Evolutionary conservation across 2,329 filamentous ascomycete genomes (phyloP), one percentile per base, ranked within the genome.

Genomic region (Cercospora zeae-maydis): DNA sequence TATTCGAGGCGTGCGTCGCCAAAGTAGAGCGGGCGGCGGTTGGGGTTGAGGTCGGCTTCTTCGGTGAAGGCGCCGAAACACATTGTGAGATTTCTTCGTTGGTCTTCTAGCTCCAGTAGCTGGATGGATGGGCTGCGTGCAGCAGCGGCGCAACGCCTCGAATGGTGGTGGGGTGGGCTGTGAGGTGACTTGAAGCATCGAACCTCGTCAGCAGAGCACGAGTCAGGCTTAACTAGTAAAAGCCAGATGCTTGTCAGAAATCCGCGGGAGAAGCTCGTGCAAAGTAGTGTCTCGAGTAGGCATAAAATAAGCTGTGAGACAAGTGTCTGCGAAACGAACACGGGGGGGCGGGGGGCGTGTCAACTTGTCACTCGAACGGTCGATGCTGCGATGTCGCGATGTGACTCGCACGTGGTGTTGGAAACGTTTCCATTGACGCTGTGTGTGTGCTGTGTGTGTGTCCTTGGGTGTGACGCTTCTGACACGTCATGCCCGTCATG

Each of bases 41-140:
- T 59, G 57, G 57, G 57, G 16, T 59, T 59, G 31, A 36, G 19
- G 21, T 59, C 57, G 4, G 57, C 57, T 33, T 59, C 57, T 42
- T 59, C 57, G 31, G 57, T 59, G 33, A 59, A 59, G 13, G 57
- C 45, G 45, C 45, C 45, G 45, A 59, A 59, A 59, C 57, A 59
- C 57, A 59, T 59, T 37, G 14, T 51, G 27, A 3, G 37, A 33
- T 1, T 36, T 36, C 11, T 13, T 37, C 10, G 30, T 53, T n/a
- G 45, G 13, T 2, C 11, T 47, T 47, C 42, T 47, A 47, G 42
- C 42, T 47, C 11, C 42, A 47, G 42, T 8, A 47, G 42, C 19
- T 47, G 42, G 42, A 19, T 45, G 37, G 33, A 24, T 10, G 39
- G 39, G 39, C 39, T 45, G 39, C 21, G 39, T 45, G 39, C 39